Evolutionary conservation across 257 asterid species (phyloP).

Genomic region (Solanum chilense): DNA sequence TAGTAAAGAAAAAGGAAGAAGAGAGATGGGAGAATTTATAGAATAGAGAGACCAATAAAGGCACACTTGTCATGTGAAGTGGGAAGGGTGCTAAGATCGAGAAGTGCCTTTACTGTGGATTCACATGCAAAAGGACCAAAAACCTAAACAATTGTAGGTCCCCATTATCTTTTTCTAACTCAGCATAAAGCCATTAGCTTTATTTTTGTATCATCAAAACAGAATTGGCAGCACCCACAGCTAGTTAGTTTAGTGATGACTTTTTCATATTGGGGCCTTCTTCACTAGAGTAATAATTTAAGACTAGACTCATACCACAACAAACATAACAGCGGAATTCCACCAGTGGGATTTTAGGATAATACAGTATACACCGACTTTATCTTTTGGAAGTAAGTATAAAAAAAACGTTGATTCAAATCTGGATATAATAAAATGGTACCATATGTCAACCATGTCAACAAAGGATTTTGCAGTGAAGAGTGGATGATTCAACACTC

Average conservation of each 20-base stretch:
- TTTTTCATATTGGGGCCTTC: neutral
- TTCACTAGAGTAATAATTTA: neutral
- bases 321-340: no score
- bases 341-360: accelerated
- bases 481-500: neutral
- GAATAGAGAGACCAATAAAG: neutral
- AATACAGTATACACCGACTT: no score
- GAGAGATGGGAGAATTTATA: neutral
- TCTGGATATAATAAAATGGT: neutral
- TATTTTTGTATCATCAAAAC: neutral
- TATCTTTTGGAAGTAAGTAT: no score
- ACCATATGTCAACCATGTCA: no score
- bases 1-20: neutral
- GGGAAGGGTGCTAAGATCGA: neutral
- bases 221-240: neutral
- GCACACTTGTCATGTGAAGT: neutral
- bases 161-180: neutral
- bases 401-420: neutral
- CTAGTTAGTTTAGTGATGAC: no score
- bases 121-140: neutral
- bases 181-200: neutral
- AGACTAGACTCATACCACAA: neutral
- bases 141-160: neutral
- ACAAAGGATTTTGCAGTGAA: no score
- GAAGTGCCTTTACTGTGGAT: neutral